phyloP scores from a whole-genome alignment of 768 basidiomycete species.

The Russula vinacea region DNA sequence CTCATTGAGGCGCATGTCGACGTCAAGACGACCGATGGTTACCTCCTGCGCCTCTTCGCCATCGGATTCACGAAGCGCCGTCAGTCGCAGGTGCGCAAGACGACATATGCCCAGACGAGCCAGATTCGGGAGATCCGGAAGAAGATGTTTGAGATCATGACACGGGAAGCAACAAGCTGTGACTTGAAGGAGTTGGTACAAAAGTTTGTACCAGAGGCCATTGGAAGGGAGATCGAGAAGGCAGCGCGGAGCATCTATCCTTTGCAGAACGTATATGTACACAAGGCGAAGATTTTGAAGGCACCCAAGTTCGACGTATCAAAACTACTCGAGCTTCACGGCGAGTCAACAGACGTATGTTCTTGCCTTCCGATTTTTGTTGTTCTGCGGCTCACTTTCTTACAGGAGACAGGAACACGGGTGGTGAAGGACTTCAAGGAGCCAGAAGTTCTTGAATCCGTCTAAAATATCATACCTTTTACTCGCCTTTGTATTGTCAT shows the following conservation, averaged over 20 bases:
- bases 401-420: slow-evolving; percentile 89
- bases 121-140: slow-evolving; percentile 97
- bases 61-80: slow-evolving; percentile 99
- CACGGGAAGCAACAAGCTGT: slow-evolving; percentile 88
- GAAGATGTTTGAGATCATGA: slow-evolving; percentile 99
- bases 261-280: slow-evolving; percentile 96
- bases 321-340: slow-evolving; percentile 95
- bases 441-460: slow-evolving; percentile 89
- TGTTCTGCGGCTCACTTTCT: slow-evolving; percentile 26
- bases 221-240: slow-evolving; percentile 99
- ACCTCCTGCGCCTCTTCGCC: slow-evolving; percentile 97
- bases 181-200: slow-evolving; percentile 98
- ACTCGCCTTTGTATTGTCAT: slow-evolving; percentile 29
- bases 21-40: slow-evolving; percentile 98
- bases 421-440: slow-evolving; percentile 97
- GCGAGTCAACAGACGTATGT: slow-evolving; percentile 90
- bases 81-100: slow-evolving; percentile 95
- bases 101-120: slow-evolving; percentile 93
- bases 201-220: slow-evolving; percentile 98
- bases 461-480: slow-evolving; percentile 38
- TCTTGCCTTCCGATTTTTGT: slow-evolving; percentile 11
- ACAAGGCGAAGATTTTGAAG: slow-evolving; percentile 99
- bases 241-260: slow-evolving; percentile 95
- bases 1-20: slow-evolving; percentile 99
- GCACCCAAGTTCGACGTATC: slow-evolving; percentile 94